Percentiles rank a stretch among this genome's conserved stretches.
These are phyloP conservation scores for Croton laevigatus DNA, from an alignment of 441 rosid species.

Conservation along the genomic window DNA sequence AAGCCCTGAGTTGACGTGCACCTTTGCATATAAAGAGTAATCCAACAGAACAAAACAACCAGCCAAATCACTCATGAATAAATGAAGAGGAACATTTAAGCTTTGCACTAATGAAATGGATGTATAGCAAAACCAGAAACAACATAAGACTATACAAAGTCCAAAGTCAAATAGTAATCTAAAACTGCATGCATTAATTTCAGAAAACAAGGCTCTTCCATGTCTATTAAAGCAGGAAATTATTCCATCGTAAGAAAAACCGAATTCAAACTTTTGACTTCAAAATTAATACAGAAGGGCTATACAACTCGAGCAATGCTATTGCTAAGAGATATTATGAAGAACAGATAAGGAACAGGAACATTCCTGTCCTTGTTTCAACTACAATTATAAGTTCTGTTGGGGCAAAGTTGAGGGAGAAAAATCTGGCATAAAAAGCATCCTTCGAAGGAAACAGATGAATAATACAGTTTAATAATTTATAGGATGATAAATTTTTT, in stretches of 20 bases:
- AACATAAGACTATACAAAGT: not conserved
- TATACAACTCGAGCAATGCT: not conserved
- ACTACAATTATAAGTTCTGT: not conserved
- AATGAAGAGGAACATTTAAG: not conserved
- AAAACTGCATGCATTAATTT: no score
- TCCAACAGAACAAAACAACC: not conserved
- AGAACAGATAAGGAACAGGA: not conserved
- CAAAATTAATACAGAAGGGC: not conserved
- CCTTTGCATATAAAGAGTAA: not conserved
- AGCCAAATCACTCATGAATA: not conserved
- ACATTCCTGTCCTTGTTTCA: not conserved
- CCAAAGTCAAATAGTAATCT: not conserved
- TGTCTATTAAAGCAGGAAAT: not conserved
- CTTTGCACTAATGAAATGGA: not conserved
- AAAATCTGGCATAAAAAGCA: not conserved
- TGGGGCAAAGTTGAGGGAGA: not conserved
- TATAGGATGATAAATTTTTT: not conserved
- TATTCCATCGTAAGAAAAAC: not conserved
- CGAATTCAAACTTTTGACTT: conserved; percentile 3
- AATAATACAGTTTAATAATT: not conserved
- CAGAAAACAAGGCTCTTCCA: not conserved
- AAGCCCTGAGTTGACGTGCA: not conserved
- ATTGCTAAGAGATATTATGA: not conserved
- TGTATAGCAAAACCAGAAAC: not conserved
- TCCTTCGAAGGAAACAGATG: not conserved